phyloP scores from a whole-genome alignment of 768 basidiomycete species.

The Austroboletus eburneus region DNA sequence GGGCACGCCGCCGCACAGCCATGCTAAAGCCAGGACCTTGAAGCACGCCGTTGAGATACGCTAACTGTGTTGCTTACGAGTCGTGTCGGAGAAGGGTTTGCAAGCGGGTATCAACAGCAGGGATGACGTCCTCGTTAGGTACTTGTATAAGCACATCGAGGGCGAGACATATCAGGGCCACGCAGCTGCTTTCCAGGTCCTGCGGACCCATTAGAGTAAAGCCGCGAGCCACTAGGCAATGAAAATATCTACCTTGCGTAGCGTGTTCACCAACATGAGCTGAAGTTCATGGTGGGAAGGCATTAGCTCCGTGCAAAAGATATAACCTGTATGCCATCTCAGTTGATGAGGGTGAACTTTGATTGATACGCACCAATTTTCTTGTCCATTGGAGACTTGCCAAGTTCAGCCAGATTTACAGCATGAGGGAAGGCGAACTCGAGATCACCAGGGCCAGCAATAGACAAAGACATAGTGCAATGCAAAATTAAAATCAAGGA shows the following conservation, averaged over 20 bases:
- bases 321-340: conserved; percentile 51
- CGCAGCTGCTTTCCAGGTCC: conserved; percentile 64
- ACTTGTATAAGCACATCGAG: conserved; percentile 62
- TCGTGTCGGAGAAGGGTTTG: conserved; percentile 64
- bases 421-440: conserved; percentile 76
- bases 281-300: conserved; percentile 62
- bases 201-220: conserved; percentile 25
- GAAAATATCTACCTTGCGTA: conserved; percentile 59
- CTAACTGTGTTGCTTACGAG: conserved; percentile 59
- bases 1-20: conserved; percentile 56
- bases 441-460: conserved; percentile 42
- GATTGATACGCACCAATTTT: conserved; percentile 50
- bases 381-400: conserved; percentile 55
- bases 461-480: conserved; percentile 51
- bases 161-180: conserved; percentile 64
- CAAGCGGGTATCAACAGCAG: conserved; percentile 67
- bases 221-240: not conserved
- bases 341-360: not conserved
- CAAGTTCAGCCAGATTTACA: conserved; percentile 70
- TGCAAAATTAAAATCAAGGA: conserved; percentile 66
- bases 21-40: conserved; percentile 35
- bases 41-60: conserved; percentile 1
- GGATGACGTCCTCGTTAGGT: conserved; percentile 64
- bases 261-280: conserved; percentile 82
- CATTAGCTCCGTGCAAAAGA: conserved; percentile 75